phyloP scores from a whole-genome alignment of 2,329 filamentous ascomycete species.

The Colletotrichum tropicicola region DNA sequence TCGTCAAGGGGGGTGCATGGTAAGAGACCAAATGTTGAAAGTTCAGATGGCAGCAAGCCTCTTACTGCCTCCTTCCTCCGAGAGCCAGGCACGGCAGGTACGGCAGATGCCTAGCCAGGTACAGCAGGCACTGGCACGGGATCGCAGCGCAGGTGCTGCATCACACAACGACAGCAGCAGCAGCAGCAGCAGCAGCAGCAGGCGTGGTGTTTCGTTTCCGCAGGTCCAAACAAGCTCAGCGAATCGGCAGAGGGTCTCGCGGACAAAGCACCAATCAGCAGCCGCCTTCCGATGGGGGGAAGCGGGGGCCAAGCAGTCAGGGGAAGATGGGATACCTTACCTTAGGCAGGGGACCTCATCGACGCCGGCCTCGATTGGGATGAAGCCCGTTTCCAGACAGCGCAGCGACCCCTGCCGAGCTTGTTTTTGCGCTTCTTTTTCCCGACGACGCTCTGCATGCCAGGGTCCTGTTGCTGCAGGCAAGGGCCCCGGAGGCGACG shows the following conservation, averaged over 20 bases:
- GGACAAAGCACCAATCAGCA: slow-evolving; percentile 14
- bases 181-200: not conserved
- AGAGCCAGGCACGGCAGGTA: slow-evolving; percentile 10
- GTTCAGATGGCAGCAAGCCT: slow-evolving; percentile 32
- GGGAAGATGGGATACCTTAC: slow-evolving; percentile 28
- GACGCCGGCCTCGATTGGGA: slow-evolving; percentile 17
- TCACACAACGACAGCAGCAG: not conserved
- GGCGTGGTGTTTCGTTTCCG: slow-evolving; percentile 32
- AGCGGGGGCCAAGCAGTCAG: slow-evolving; percentile 28
- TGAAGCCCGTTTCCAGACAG: slow-evolving; percentile 26
- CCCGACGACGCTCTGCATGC: slow-evolving; percentile 15
- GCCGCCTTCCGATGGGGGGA: not conserved
- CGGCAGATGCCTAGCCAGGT: not conserved
- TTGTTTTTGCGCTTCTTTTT: slow-evolving; percentile 32
- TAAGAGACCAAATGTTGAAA: slow-evolving; percentile 12
- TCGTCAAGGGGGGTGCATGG: slow-evolving; percentile 19
- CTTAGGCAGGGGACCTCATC: slow-evolving; percentile 18
- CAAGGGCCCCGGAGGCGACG: not conserved
- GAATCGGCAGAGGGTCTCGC: slow-evolving; percentile 17
- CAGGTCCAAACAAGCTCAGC: slow-evolving; percentile 31
- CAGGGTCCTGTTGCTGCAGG: slow-evolving; percentile 14
- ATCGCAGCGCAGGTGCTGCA: not conserved
- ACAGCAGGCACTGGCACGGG: not conserved
- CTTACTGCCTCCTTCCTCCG: slow-evolving; percentile 1
- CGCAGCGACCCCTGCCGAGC: slow-evolving; percentile 26